Base-by-base conservation (phyloP, 306 rosid species). In the Prunus dulcis region DNA sequence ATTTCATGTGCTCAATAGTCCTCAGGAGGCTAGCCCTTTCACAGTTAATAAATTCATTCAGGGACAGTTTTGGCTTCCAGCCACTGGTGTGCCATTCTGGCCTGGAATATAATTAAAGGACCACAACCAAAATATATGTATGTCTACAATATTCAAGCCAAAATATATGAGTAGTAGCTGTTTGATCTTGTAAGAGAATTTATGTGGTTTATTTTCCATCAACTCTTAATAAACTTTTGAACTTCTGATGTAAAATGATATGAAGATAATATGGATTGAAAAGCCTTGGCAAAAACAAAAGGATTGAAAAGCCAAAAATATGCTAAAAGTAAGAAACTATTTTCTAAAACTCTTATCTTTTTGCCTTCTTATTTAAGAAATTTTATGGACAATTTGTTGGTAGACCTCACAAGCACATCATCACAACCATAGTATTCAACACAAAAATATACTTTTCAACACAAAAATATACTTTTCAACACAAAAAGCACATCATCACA, bases 51-150 rank as follows among this genome's bases (percentile, higher is more conserved):
- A 56, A 30, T 89, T 93, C 67, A 79, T 91, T 63, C 82, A 75
- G 19, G 98, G 91, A 0, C 84, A 64, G 3, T 28, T 56, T 22
- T 89, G 98, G 96, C 86, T 91, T 84, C 86, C 89, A 2, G 77
- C 64, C 28, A 67, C 90, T 1, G 93, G 91, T 5, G 92, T 87
- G 41, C 97, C 98, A 2, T 74, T 88, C 20, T 69, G 41, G 45
- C 72, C 81, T 53, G 89, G 85, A 43, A 64, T 87, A 73, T 79
- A 22, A 78, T 34, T 6, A 1, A 34, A 32, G 43, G 15, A 47
- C 9, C 3, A 2, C 3, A 9, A 47, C 51, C 51, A 10, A 47
- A 9, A 47, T 57, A 55, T 34, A 34, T 34, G 9, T 34, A 34
- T 34, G 43, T 0, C 51, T 12, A 47, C 17, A 47, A 47, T 12